Conservation (phyloP, 1,284 basidiomycete genomes). For the Xerocomus cyaneibrunnescens region DNA sequence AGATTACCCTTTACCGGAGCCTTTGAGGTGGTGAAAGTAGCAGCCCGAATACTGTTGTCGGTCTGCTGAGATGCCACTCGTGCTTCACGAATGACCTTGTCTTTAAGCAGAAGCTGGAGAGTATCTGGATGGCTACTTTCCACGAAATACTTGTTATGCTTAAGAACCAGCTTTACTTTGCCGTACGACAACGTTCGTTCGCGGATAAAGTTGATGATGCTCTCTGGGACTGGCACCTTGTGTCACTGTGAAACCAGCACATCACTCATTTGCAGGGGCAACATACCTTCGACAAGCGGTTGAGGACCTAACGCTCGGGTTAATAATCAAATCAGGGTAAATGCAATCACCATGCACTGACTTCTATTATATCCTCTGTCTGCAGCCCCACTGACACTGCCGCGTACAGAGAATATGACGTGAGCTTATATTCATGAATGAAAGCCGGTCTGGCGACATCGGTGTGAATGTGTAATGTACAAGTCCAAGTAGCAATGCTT, state of each 20-base stretch:
- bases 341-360: slow-evolving; percentile 44
- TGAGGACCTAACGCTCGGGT: slow-evolving; percentile 59
- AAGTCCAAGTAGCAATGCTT: slow-evolving; percentile 11
- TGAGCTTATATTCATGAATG: slow-evolving; percentile 99
- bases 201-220: slow-evolving; percentile 81
- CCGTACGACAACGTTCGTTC: slow-evolving; percentile 93
- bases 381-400: slow-evolving; percentile 98
- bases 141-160: slow-evolving; percentile 95
- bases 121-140: slow-evolving; percentile 94
- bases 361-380: slow-evolving; percentile 98
- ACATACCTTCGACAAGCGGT: slow-evolving; percentile 80
- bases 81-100: slow-evolving; percentile 80
- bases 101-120: slow-evolving; percentile 82
- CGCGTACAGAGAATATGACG: slow-evolving; percentile 96
- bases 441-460: slow-evolving; percentile 77
- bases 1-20: slow-evolving; percentile 79
- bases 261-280: not conserved
- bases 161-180: slow-evolving; percentile 95
- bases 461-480: slow-evolving; percentile 34
- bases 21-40: slow-evolving; percentile 83
- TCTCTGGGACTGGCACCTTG: slow-evolving; percentile 86
- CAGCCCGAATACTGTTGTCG: slow-evolving; percentile 69
- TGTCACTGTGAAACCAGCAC: slow-evolving; percentile 5
- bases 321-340: slow-evolving; percentile 16
- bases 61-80: slow-evolving; percentile 63